Conservation (phyloP, 2,329 filamentous ascomycete species). For the Tetracladium maxilliforme region DNA sequence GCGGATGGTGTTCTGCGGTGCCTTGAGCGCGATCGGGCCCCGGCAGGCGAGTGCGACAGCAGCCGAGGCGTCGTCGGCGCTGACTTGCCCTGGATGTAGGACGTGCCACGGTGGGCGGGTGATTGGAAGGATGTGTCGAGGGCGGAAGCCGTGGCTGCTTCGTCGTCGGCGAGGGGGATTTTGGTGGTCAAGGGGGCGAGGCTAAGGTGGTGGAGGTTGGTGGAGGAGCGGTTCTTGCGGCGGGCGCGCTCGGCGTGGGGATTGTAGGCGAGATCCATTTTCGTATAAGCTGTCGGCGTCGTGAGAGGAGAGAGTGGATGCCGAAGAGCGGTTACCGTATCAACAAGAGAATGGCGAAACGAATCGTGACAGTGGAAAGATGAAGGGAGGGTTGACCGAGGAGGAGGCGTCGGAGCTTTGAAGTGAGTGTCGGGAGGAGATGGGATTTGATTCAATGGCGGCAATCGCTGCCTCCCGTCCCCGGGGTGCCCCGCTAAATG, state of each 20-base stretch:
- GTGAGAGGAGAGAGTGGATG: too few relatives aligned
- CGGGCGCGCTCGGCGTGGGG: conserved; percentile 41
- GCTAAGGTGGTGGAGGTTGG: conserved; percentile 42
- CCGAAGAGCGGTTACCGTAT: too few relatives aligned
- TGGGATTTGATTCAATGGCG: too few relatives aligned
- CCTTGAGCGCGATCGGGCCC: conserved; percentile 22
- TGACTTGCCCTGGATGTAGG: conserved; percentile 47
- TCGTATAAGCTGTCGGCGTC: conserved; percentile 6
- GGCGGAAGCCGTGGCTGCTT: conserved; percentile 18
- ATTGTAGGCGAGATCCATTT: conserved; percentile 46
- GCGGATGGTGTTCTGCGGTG: conserved; percentile 7
- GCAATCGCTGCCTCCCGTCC: too few relatives aligned
- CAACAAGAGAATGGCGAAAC: too few relatives aligned
- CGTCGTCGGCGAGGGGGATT: conserved; percentile 39
- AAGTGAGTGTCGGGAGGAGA: too few relatives aligned
- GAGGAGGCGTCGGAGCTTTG: too few relatives aligned
- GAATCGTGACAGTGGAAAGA: too few relatives aligned
- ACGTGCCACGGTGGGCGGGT: conserved; percentile 22
- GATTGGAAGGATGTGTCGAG: conserved; percentile 19
- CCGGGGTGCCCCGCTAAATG: too few relatives aligned
- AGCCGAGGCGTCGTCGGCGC: conserved; percentile 50
- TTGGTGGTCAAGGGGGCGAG: conserved; percentile 50
- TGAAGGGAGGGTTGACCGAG: too few relatives aligned
- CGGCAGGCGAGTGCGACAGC: conserved; percentile 38
- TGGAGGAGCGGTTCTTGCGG: conserved; percentile 42